Percentiles rank a stretch among this genome's conserved stretches.
Conservation (phyloP, 139 green algal species). For the Chlorella sorokiniana region DNA sequence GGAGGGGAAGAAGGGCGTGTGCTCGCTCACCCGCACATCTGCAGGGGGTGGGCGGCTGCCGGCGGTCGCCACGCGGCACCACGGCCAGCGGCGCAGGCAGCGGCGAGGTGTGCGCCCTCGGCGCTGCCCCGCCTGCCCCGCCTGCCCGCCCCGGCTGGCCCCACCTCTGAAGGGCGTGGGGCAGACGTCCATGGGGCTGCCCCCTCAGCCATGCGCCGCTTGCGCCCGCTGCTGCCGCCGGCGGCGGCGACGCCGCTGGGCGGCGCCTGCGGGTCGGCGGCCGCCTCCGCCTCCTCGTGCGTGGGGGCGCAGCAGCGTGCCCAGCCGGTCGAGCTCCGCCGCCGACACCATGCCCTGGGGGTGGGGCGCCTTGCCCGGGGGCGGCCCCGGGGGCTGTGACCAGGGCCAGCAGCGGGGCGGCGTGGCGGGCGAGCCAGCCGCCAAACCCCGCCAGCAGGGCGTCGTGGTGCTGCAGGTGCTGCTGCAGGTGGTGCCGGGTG, state of each 20-base stretch:
- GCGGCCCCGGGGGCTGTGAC: conserved; percentile 4
- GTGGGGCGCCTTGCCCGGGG: conserved; percentile 18
- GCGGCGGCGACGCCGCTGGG: conserved; percentile 15
- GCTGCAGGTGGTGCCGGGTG: conserved; percentile 47
- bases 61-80: not conserved
- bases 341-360: conserved; percentile 47
- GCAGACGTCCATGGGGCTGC: conserved; percentile 58
- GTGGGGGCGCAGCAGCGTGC: conserved; percentile 54
- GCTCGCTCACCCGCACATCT: conserved; percentile 18
- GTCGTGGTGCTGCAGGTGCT: conserved; percentile 53
- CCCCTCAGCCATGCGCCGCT: conserved; percentile 25
- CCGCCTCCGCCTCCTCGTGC: conserved; percentile 3
- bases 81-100: too few species aligned
- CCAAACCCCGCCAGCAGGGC: conserved; percentile 46
- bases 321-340: conserved; percentile 71
- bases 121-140: too few species aligned
- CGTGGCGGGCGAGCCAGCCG: conserved; percentile 43
- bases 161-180: conserved; percentile 46
- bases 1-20: conserved; percentile 21
- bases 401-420: conserved; percentile 43
- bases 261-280: not conserved
- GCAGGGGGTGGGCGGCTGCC: not conserved
- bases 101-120: too few species aligned
- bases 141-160: not conserved
- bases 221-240: conserved; percentile 13